Evolutionary conservation across 371 early-diverging fungal genomes (phyloP).

Genomic region (Haplosporangium sp.): DNA sequence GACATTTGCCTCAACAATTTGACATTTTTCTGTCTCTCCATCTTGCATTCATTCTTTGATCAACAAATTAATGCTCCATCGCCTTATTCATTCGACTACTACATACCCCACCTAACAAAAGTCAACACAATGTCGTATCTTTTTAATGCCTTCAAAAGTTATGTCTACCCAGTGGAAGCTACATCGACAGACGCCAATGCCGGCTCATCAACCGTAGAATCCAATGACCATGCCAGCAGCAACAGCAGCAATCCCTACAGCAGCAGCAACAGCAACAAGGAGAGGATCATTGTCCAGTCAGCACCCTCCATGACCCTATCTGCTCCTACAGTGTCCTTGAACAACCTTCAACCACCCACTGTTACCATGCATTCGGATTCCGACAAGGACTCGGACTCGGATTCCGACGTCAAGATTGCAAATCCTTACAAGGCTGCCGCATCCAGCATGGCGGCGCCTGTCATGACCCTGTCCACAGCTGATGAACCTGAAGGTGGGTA

Average conservation of each 20-base stretch:
- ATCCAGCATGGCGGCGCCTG: conserved; percentile 14
- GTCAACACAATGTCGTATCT: conserved; percentile 23
- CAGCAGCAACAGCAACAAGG: conserved; percentile 1
- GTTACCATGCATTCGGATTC: not conserved
- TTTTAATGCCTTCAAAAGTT: conserved; percentile 28
- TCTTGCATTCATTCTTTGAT: no score
- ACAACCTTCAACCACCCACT: conserved; percentile 21
- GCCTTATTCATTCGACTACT: no score
- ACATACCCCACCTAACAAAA: no score
- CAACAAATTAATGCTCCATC: no score
- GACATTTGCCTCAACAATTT: no score
- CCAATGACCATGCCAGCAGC: not conserved
- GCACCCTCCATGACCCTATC: conserved; percentile 14
- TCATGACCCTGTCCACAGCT: conserved; percentile 42
- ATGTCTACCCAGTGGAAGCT: conserved; percentile 18
- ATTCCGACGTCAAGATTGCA: conserved; percentile 20
- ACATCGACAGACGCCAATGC: not conserved
- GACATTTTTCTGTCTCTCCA: no score
- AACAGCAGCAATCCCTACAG: conserved; percentile 17
- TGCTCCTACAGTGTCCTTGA: conserved; percentile 22
- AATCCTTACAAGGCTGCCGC: conserved; percentile 5
- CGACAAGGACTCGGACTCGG: conserved; percentile 25
- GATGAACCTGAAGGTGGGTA: conserved; percentile 42
- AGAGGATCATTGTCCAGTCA: conserved; percentile 33
- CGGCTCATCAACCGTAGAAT: not conserved